Evolutionary conservation across 768 basidiomycete species (phyloP).

Genomic region (Lentinula boryana): DNA sequence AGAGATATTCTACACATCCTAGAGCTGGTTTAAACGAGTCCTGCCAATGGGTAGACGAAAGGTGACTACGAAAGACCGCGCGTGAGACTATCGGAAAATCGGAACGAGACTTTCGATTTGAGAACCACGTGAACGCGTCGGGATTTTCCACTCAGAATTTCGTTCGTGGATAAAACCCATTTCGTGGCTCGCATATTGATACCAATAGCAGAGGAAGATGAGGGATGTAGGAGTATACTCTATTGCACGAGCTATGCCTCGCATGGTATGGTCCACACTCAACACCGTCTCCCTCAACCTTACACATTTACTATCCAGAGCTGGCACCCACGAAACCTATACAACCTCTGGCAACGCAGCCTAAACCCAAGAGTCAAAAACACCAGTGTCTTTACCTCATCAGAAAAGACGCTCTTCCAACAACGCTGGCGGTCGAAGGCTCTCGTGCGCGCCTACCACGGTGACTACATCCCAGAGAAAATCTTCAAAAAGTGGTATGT

Average conservation of each 20-base stretch:
- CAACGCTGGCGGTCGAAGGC: constrained; percentile 88
- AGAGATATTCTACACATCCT: too few species aligned
- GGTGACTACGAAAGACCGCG: too few species aligned
- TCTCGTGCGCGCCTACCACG: constrained; percentile 89
- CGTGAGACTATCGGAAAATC: too few species aligned
- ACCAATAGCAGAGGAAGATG: constrained; percentile 18
- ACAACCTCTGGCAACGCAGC: constrained; percentile 82
- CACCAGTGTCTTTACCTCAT: constrained; percentile 54
- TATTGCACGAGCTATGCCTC: constrained; percentile 56
- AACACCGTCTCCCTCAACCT: not conserved
- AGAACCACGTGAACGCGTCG: too few species aligned
- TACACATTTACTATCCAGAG: constrained; percentile 41
- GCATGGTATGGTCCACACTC: constrained; percentile 51
- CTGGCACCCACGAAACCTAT: constrained; percentile 86
- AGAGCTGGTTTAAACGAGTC: too few species aligned
- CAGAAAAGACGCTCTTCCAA: constrained; percentile 70
- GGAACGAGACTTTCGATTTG: too few species aligned
- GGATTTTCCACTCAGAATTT: too few species aligned
- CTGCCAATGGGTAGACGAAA: too few species aligned
- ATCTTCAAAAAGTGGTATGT: constrained; percentile 96
- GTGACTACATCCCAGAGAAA: constrained; percentile 88
- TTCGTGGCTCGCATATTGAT: not conserved
- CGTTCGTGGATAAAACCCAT: too few species aligned
- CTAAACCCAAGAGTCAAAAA: constrained; percentile 32
- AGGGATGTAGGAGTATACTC: constrained; percentile 31